A percentile compares a stretch with the other conserved stretches of the same genome.
phyloP scores from a whole-genome alignment of 768 basidiomycete species.

The Panaeolus papilionaceus region DNA sequence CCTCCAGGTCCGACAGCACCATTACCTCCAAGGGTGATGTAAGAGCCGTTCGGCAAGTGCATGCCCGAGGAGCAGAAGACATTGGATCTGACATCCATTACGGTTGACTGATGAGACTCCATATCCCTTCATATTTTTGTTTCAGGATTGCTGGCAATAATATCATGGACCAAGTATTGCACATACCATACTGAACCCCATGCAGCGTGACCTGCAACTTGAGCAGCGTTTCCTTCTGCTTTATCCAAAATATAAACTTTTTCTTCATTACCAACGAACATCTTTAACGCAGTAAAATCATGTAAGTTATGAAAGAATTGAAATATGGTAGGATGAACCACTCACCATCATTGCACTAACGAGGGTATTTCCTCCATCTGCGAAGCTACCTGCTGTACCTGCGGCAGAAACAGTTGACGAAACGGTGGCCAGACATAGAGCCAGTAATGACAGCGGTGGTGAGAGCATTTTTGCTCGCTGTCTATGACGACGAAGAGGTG shows the following conservation, averaged over 20 bases:
- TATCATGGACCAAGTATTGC: neutral
- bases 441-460: constrained; percentile 44
- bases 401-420: constrained; percentile 40
- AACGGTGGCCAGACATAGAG: constrained; percentile 49
- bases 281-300: constrained; percentile 41
- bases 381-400: constrained; percentile 47
- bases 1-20: constrained; percentile 75
- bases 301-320: constrained; percentile 28
- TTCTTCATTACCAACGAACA: constrained; percentile 80
- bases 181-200: constrained; percentile 74
- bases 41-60: constrained; percentile 84
- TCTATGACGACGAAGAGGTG: constrained; percentile 21
- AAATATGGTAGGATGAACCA: constrained; percentile 8
- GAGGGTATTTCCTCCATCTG: constrained; percentile 50
- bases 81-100: constrained; percentile 79
- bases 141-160: neutral
- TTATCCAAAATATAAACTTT: constrained; percentile 95
- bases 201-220: constrained; percentile 73
- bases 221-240: constrained; percentile 74
- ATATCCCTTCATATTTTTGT: constrained; percentile 56
- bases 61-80: constrained; percentile 84
- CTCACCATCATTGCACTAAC: constrained; percentile 61
- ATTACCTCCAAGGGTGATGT: constrained; percentile 79
- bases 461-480: constrained; percentile 17
- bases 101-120: constrained; percentile 55